Base-by-base conservation (phyloP, 2,329 filamentous ascomycete species). In the Magnaporthiopsis rhizophila region DNA sequence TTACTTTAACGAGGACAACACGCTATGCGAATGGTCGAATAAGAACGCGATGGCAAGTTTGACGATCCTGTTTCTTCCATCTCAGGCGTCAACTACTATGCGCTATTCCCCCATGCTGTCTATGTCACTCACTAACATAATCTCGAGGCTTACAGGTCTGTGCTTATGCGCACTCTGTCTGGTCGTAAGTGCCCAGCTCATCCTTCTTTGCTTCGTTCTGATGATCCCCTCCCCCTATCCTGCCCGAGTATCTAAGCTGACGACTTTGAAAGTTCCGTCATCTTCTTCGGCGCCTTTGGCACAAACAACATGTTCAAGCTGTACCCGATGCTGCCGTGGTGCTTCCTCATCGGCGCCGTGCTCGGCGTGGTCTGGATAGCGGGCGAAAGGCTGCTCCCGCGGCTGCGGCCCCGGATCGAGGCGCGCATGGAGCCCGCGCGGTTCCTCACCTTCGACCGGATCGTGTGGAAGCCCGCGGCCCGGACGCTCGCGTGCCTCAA, bases 241-340 rank as follows among this genome's bases (percentile, higher is more conserved):
- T 26, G 26, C 13, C 18, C 13, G 38, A 4, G 18, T 45, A 15
- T 7, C 18, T 45, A 21, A 53, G 45, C 45, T 53, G 45, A 53
- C 45, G 26, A 2, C 2, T 9, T 3, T 4, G 9, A 11, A 21
- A 53, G 45, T 2, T 70, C 66, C 65, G 71, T 70, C 34, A 66
- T 77, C 13, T 76, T 76, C 72, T 76, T 73, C 73, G 75, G 75
- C 3, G 69, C 75, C 1, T 69, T 67, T 26, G 66, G 66, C 18
- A 63, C 64, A 12, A 62, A 65, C 21, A 63, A 62, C 36, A 65
- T 67, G 61, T 67, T 67, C 38, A 61, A 50, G 26, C 58, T 64
- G 26, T 67, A 67, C 53, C 62, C 66, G 2, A 24, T 62, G 36
- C 62, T 64, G 8, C 63, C 63, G 32, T 63, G 64, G 62, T 65